Evolutionary conservation across 306 rosid species (phyloP).

Genomic region (Luffa aegyptiaca): DNA sequence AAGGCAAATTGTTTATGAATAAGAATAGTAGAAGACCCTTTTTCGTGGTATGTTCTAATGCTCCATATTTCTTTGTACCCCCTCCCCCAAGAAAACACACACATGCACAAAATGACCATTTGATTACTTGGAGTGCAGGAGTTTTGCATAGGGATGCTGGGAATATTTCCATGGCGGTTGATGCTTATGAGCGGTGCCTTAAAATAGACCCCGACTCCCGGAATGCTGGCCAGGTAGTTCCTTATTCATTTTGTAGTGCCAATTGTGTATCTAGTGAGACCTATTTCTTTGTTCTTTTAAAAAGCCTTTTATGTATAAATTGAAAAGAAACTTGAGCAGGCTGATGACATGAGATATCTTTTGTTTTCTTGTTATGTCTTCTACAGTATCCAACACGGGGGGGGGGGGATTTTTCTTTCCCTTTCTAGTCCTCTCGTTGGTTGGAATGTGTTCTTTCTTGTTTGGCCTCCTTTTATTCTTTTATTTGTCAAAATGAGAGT

Average conservation of each 20-base stretch:
- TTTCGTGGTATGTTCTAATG: not conserved
- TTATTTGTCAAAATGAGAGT: not conserved
- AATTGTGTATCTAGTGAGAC: not conserved
- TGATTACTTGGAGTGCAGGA: slow-evolving; percentile 30
- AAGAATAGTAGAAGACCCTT: not conserved
- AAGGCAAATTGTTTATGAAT: not conserved
- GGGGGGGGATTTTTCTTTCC: not conserved
- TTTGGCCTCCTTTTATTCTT: not conserved
- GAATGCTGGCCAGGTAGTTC: slow-evolving; percentile 94
- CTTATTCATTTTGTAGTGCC: not conserved
- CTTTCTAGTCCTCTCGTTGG: not conserved
- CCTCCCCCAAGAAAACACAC: not conserved
- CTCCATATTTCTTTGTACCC: not conserved
- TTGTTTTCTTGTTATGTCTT: not conserved
- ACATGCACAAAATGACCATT: not conserved
- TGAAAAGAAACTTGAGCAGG: not conserved
- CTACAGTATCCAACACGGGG: not conserved
- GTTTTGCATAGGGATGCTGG: slow-evolving; percentile 97
- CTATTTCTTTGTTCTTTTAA: not conserved
- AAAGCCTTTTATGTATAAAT: not conserved
- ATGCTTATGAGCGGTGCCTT: slow-evolving; percentile 91
- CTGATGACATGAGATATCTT: not conserved
- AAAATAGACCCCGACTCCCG: slow-evolving; percentile 96
- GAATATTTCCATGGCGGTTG: slow-evolving; percentile 66
- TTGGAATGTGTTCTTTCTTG: not conserved